A percentile compares a stretch with the other conserved stretches of the same genome.
phyloP scores from a whole-genome alignment of 768 basidiomycete species.

The Tulasnella sp. region DNA sequence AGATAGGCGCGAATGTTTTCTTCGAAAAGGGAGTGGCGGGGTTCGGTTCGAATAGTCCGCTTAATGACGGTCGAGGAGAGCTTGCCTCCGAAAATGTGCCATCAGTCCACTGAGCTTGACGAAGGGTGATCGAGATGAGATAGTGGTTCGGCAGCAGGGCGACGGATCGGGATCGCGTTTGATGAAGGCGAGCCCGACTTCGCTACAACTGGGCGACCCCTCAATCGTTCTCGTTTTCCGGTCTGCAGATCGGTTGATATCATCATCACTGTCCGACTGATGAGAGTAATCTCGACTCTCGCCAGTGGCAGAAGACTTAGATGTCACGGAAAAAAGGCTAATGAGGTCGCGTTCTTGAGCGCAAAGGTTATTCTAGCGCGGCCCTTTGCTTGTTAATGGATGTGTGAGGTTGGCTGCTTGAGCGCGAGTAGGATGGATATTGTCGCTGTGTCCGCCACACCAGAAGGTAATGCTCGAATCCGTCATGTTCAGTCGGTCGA shows the following conservation, averaged over 20 bases:
- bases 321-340: not conserved
- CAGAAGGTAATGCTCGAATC: too few relatives aligned
- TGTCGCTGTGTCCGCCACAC: too few relatives aligned
- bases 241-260: slow-evolving; percentile 25
- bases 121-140: not conserved
- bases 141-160: not conserved
- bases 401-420: too few relatives aligned
- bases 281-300: not conserved
- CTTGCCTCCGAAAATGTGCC: not conserved
- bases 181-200: not conserved
- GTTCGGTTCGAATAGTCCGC: not conserved
- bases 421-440: too few relatives aligned
- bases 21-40: slow-evolving; percentile 51
- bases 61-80: not conserved
- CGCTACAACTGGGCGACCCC: not conserved
- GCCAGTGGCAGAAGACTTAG: not conserved
- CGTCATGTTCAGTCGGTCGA: too few relatives aligned
- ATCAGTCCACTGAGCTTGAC: not conserved
- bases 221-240: slow-evolving; percentile 16
- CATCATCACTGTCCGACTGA: slow-evolving; percentile 23
- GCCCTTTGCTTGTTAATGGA: too few relatives aligned
- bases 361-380: too few relatives aligned
- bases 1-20: slow-evolving; percentile 52
- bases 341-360: too few relatives aligned
- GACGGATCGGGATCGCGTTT: not conserved